Evolutionary conservation across 345 rosid species (phyloP).

Genomic region (Rhodamnia argentea): DNA sequence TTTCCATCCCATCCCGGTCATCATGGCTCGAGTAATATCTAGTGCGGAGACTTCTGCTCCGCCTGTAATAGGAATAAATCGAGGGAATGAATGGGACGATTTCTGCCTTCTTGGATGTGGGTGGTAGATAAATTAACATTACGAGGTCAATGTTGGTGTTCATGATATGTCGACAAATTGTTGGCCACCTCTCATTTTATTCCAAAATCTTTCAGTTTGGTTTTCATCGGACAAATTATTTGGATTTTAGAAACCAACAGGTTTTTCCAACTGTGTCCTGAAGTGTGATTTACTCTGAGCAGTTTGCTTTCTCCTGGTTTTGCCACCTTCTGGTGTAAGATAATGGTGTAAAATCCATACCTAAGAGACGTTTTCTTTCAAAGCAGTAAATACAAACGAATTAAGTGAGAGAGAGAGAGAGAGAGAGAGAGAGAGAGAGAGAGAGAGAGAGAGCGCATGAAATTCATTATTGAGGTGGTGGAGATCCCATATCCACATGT

Average conservation of each 20-base stretch:
- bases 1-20: background rate
- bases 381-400: background rate
- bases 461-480: background rate
- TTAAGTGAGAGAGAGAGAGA: background rate
- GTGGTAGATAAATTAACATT: background rate
- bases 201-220: background rate
- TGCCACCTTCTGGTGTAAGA: background rate
- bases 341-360: background rate
- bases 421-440: background rate
- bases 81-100: background rate
- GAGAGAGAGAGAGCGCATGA: background rate
- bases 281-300: background rate
- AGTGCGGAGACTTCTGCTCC: background rate
- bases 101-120: background rate
- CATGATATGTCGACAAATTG: background rate
- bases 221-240: background rate
- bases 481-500: background rate
- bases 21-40: background rate
- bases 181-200: background rate
- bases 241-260: background rate
- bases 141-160: background rate
- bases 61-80: background rate
- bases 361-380: background rate
- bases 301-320: background rate
- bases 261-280: background rate